phyloP scores from a whole-genome alignment of 192 early-diverging fungal species.

The Coemansia umbellata region DNA sequence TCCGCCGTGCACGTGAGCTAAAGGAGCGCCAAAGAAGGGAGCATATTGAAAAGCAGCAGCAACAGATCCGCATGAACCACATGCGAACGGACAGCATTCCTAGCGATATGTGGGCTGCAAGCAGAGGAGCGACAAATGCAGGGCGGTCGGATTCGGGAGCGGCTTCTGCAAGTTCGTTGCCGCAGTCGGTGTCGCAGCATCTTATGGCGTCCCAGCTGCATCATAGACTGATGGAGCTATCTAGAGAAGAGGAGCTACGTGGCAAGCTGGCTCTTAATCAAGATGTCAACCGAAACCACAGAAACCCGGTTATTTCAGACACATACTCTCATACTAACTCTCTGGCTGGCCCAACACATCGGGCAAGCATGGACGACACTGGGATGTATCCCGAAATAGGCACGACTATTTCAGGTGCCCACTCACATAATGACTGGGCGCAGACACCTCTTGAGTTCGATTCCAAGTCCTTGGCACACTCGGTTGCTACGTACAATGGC shows the following conservation, averaged over 20 bases:
- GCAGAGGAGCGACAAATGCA: background rate
- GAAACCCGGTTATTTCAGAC: background rate
- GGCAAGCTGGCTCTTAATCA: background rate
- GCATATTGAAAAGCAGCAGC: slow-evolving; percentile 58
- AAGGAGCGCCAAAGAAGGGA: slow-evolving; percentile 49
- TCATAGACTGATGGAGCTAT: slow-evolving; percentile 37
- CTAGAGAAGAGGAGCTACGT: slow-evolving; percentile 7
- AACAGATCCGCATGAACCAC: slow-evolving; percentile 38
- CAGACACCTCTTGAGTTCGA: slow-evolving; percentile 1
- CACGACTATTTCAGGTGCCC: background rate
- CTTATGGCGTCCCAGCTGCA: slow-evolving; percentile 45
- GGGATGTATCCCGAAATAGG: background rate
- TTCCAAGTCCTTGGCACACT: background rate
- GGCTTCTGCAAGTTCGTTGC: slow-evolving; percentile 22
- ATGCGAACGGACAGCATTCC: slow-evolving; percentile 6
- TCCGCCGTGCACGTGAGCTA: slow-evolving; percentile 26
- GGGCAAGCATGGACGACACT: background rate
- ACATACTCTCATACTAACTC: background rate
- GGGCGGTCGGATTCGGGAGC: slow-evolving; percentile 17
- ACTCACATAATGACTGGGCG: background rate
- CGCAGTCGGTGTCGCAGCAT: slow-evolving; percentile 24
- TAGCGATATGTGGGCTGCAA: slow-evolving; percentile 12
- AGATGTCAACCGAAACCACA: background rate
- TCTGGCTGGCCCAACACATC: background rate
- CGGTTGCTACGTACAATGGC: background rate